Percentiles rank a stretch among this genome's conserved stretches.
Conservation (phyloP, 208 protist genomes). For the Trypanosoma congolense region DNA sequence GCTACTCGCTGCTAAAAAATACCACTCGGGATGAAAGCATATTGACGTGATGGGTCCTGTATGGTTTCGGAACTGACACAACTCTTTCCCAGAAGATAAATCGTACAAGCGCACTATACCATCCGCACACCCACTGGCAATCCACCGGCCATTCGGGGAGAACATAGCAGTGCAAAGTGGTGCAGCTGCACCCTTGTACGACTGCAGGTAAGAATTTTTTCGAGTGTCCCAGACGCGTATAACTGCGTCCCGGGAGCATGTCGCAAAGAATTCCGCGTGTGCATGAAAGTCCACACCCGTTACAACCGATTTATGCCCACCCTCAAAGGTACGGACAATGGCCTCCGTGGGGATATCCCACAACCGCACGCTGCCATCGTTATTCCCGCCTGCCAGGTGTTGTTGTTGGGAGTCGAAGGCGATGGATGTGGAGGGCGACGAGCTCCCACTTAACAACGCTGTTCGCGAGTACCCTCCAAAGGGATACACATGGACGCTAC, state of each 20-base stretch:
- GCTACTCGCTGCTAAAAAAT: slow-evolving; percentile 66
- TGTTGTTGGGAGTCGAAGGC: slow-evolving; percentile 60
- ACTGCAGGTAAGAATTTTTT: slow-evolving; percentile 65
- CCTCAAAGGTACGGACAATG: slow-evolving; percentile 47
- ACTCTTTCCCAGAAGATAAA: slow-evolving; percentile 38
- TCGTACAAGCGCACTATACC: slow-evolving; percentile 76
- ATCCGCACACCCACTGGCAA: slow-evolving; percentile 64
- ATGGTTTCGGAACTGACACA: slow-evolving; percentile 49
- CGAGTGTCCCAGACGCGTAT: slow-evolving; percentile 84
- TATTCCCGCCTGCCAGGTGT: slow-evolving; percentile 49
- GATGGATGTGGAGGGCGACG: slow-evolving; percentile 52
- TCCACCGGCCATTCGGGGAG: slow-evolving; percentile 63
- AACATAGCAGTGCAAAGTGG: slow-evolving; percentile 68
- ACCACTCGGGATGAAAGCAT: slow-evolving; percentile 72
- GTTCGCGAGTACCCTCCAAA: slow-evolving; percentile 47
- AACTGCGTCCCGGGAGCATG: slow-evolving; percentile 64
- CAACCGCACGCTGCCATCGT: slow-evolving; percentile 50
- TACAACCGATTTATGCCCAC: slow-evolving; percentile 58
- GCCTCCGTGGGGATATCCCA: slow-evolving; percentile 67
- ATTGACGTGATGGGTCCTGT: slow-evolving; percentile 69
- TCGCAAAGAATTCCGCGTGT: slow-evolving; percentile 60
- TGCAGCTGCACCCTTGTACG: slow-evolving; percentile 53
- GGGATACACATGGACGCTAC: slow-evolving; percentile 52
- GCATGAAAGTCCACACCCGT: slow-evolving; percentile 60
- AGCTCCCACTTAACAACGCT: slow-evolving; percentile 49